Evolutionary conservation across 2,329 filamentous ascomycete species (phyloP), one percentile per base, ranked within the genome.

Genomic region (Colletotrichum liaoningense): DNA sequence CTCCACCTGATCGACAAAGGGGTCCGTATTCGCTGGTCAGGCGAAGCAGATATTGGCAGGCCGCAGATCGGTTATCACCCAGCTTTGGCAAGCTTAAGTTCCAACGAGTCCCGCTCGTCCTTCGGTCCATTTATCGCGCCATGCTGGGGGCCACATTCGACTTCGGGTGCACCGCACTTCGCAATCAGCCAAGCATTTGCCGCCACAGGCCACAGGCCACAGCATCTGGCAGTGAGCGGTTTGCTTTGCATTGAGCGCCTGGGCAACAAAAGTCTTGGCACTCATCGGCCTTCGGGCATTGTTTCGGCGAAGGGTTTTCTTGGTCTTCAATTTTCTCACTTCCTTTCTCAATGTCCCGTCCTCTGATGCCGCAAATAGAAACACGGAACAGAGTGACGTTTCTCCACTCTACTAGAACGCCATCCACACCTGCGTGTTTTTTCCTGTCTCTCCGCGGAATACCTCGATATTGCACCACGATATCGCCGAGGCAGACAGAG

Each of bases 111-210:
- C 58, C 69, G 69, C 69, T 49, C 59, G 30, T 60, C 64, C 59
- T 60, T 65, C 70, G 66, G 70, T 65, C 38, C 65, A 69, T 69
- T 72, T 68, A 42, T 72, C 59, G 66, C 70, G 66, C 67, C 66
- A 69, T 65, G 30, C n/a, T 22, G 54, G 69, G 69, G 69, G 24
- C 65, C 54, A 46, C 65, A 63, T 59, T 52, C 28, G 16, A 63
- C 68, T 52, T 42, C 38, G 16, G 38, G 16, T 66, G 33, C 33
- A 35, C 35, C 55, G 65, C 52, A 49, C 65, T n/a, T 63, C 58
- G 56, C 52, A 19, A 6, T 55, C 42, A 54, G 69, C 65, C 65
- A 72, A 69, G 58, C 58, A 63, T 63, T 33, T 52, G 49, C 58
- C 38, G 14, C 38, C 6, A 19, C 38, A 42, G 38, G 38, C 38